Evolutionary conservation across 1,284 basidiomycete genomes (phyloP), one percentile per base, ranked within the genome.

Genomic region (Pholiota adiposa): DNA sequence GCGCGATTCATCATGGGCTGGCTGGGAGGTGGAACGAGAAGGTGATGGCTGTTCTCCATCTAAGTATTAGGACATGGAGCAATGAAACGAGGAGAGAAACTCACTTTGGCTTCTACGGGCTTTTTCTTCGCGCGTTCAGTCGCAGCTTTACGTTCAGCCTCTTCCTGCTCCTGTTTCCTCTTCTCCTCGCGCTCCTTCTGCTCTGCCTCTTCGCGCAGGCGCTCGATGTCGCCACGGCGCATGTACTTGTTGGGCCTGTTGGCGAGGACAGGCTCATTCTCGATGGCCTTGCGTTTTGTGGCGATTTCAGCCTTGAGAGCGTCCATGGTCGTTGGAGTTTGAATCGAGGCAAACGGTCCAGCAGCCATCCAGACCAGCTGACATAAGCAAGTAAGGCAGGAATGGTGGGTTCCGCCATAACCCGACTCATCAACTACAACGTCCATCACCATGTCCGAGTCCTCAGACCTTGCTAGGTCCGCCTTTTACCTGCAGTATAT

Each of bases 251-350:
- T 84, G 0, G 88, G 87, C 4, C 84, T 80, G 29, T 65, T 67
- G 12, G 69, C 59, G 9, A 57, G 23, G 16, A 62, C 23, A 43
- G 73, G 60, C 34, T 74, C 75, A 21, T 79, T 76, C n/a, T 79
- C 73, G 6, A 85, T 73, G 18, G 84, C 80, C 72, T 96, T 97
- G 68, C 95, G 90, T 75, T 98, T 97, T 59, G 84, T 77, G 21
- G 88, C 90, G 63, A 98, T 92, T 76, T 97, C 94, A 58, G 94
- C 89, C 69, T 91, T 93, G 69, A 96, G 87, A 25, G 87, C 86
- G 71, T 96, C 89, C 94, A 96, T 96, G 55, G 48, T 57, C 9
- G 56, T 19, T 50, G 19, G 41, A 33, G 41, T 51, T 31, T 48
- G 18, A 55, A 57, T 23, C 55, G 43, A 34, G 55, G 54, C 58